Evolutionary conservation across 2,329 filamentous ascomycete species (phyloP), one percentile per base, ranked within the genome.

Genomic region (Aspergillus unguis): DNA sequence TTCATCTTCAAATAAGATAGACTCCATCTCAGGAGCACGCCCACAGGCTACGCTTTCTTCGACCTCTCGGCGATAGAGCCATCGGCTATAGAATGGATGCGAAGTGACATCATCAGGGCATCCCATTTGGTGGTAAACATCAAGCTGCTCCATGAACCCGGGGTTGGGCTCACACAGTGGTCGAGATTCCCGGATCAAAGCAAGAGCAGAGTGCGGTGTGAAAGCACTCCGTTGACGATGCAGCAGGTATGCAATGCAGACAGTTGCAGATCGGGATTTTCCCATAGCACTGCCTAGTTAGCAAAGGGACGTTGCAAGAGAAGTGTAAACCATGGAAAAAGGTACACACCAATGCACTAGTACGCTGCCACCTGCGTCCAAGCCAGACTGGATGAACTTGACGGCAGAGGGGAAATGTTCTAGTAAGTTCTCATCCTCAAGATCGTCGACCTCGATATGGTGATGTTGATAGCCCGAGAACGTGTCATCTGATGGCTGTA

Each of bases 131-230:
- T 90, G 87, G 78, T 92, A 99, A 49, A 97, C 77, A 60, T 87
- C 80, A 4, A 99, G 80, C 72, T 99, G 94, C 46, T 84, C 77
- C 85, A 92, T 91, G 78, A 99, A 99, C 28, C 92, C 92, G 31
- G 84, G 77, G 68, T 99, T 99, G 3, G 94, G 94, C 65, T 95
- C 90, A 55, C 87, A 92, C 50, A 94, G 82, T 11, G 87, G 83
- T 36, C 92, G 84, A 40, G 81, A 82, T 66, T 86, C 74, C 48
- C 85, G 84, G 46, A 97, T 77, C 59, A 86, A 80, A 27, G 79
- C 76, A 45, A 97, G 75, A 2, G 92, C 91, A 42, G 87, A 84
- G 59, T 77, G 69, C 52, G 80, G 76, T 60, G 74, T 76, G 60
- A 81, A 73, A 60, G 84, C 79, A 61, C 81, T 82, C 71, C 82